A percentile compares a stretch with the other conserved stretches of the same genome.
Evolutionary conservation across 176 grass and related monocot species (phyloP).

Genomic region (Ananas comosus): DNA sequence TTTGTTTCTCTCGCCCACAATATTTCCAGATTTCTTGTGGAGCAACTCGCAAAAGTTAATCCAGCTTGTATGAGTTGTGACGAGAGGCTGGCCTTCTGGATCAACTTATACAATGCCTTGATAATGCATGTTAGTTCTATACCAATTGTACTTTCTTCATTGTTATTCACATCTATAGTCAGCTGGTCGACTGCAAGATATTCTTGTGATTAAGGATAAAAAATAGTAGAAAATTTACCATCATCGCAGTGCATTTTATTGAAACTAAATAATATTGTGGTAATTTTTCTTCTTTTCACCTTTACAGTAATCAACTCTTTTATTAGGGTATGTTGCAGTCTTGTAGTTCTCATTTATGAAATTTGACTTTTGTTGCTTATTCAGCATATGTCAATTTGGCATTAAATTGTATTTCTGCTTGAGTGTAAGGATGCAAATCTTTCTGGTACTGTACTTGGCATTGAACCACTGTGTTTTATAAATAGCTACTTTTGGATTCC

Average conservation of each 20-base stretch:
- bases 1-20: neutral
- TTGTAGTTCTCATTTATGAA: too few relatives aligned
- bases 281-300: too few relatives aligned
- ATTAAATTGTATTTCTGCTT: too few relatives aligned
- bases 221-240: neutral
- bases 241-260: neutral
- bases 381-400: too few relatives aligned
- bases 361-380: too few relatives aligned
- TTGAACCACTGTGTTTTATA: too few relatives aligned
- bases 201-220: neutral
- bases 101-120: constrained; percentile 91
- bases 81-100: constrained; percentile 92
- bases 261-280: neutral
- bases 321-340: too few relatives aligned
- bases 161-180: constrained; percentile 8
- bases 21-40: constrained; percentile 75
- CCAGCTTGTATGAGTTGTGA: constrained; percentile 52
- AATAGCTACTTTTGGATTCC: too few relatives aligned
- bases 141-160: neutral
- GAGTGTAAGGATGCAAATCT: too few relatives aligned
- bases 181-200: neutral
- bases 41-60: constrained; percentile 79
- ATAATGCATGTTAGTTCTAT: constrained; percentile 97
- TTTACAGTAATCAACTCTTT: too few relatives aligned
- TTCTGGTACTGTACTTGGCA: too few relatives aligned